Evolutionary conservation across 805 yeast genomes (phyloP).

Genomic region (Pichia rugopelliculosa): DNA sequence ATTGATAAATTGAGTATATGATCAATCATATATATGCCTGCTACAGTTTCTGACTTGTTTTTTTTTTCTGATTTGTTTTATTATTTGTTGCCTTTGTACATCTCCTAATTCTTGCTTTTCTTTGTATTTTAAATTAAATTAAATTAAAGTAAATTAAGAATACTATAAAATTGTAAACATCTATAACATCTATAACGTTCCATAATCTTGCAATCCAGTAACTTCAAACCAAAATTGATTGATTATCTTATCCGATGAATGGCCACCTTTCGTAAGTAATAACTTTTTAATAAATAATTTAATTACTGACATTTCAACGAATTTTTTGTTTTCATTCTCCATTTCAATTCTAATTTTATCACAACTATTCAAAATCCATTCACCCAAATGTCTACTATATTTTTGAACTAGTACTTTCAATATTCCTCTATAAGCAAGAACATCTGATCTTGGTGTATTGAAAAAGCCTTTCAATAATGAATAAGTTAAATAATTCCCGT

Average conservation of each 20-base stretch:
- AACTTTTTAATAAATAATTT: slow-evolving; percentile 48
- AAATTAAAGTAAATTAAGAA: too few relatives aligned
- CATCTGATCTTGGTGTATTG: slow-evolving; percentile 48
- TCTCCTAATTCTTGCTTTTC: neutral
- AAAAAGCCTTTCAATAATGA: slow-evolving; percentile 37
- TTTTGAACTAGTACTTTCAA: slow-evolving; percentile 33
- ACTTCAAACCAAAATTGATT: slow-evolving; percentile 58
- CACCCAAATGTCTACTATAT: slow-evolving; percentile 34
- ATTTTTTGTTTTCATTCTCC: slow-evolving; percentile 18
- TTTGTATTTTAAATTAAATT: neutral
- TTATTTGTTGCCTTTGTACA: neutral
- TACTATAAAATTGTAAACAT: too few relatives aligned
- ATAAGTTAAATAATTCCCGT: slow-evolving; percentile 29
- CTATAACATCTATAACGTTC: neutral
- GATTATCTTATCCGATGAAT: slow-evolving; percentile 49
- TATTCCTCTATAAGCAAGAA: slow-evolving; percentile 51
- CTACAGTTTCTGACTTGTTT: too few relatives aligned
- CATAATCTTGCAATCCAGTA: slow-evolving; percentile 46
- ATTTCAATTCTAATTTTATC: slow-evolving; percentile 24
- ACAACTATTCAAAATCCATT: slow-evolving; percentile 37
- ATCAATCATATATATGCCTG: too few relatives aligned
- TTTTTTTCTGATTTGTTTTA: neutral
- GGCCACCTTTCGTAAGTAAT: slow-evolving; percentile 56
- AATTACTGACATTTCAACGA: slow-evolving; percentile 20
- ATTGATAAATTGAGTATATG: slow-evolving; percentile 31